These are phyloP conservation scores for Blastobotrys serpentis DNA, from an alignment of 1,139 yeast genomes.

Conservation along the genomic window DNA sequence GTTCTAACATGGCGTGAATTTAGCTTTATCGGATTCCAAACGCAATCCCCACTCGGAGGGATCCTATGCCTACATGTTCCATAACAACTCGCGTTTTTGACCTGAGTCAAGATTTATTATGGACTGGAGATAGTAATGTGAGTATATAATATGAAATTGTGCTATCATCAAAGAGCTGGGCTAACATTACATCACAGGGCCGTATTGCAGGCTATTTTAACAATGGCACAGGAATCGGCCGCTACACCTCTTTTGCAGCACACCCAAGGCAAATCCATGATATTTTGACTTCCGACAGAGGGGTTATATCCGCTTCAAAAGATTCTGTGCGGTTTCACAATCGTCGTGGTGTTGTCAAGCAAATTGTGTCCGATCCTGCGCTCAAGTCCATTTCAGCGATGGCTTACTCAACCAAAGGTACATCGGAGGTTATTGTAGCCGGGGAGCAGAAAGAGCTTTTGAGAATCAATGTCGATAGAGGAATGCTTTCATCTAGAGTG, in stretches of 20 bases:
- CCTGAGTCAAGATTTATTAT: constrained; percentile 65
- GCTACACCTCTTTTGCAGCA: constrained; percentile 45
- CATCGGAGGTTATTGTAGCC: constrained; percentile 48
- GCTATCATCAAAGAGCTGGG: neutral
- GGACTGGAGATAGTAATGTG: constrained; percentile 74
- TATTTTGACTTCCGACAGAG: constrained; percentile 38
- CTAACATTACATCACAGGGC: constrained; percentile 37
- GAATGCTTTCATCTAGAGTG: constrained; percentile 34
- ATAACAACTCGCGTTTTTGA: constrained; percentile 59
- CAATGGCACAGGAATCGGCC: constrained; percentile 39
- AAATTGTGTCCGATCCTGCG: constrained; percentile 31
- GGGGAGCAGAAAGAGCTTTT: constrained; percentile 48
- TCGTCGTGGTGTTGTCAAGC: constrained; percentile 39
- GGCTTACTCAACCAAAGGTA: constrained; percentile 37
- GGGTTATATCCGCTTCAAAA: constrained; percentile 36
- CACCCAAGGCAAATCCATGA: constrained; percentile 35
- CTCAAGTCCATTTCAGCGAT: constrained; percentile 35
- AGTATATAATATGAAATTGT: constrained; percentile 40
- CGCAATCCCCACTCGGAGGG: constrained; percentile 30
- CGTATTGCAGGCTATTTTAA: constrained; percentile 47
- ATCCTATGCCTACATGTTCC: constrained; percentile 30
- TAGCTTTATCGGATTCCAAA: constrained; percentile 32
- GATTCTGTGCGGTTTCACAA: constrained; percentile 37
- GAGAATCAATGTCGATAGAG: constrained; percentile 62
- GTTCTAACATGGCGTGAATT: neutral